Evolutionary conservation across 2,329 filamentous ascomycete species (phyloP).

Genomic region (Sarocladiaceae sp.): DNA sequence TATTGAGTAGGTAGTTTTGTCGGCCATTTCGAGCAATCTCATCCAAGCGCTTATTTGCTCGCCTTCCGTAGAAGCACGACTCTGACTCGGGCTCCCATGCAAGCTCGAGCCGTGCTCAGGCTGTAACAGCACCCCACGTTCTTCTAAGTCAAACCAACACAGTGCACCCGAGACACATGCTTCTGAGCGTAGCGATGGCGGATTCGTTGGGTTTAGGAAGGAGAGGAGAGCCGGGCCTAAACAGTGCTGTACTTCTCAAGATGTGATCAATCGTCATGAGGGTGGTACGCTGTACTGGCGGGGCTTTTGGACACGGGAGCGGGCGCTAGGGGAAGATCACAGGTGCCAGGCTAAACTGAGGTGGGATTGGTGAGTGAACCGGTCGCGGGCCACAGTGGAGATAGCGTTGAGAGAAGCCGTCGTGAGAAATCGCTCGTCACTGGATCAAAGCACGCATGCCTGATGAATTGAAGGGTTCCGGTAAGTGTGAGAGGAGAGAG

Average conservation of each 20-base stretch:
- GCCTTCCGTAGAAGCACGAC: background rate
- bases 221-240: background rate
- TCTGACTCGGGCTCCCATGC: background rate
- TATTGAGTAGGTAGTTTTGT: background rate
- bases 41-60: background rate
- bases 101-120: background rate
- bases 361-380: background rate
- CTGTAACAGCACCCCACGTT: background rate
- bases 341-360: constrained; percentile 9
- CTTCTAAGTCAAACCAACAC: too few relatives aligned
- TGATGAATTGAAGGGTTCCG: too few relatives aligned
- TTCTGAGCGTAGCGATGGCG: background rate
- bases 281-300: background rate
- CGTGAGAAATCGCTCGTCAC: too few relatives aligned
- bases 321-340: constrained; percentile 6
- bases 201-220: background rate
- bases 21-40: background rate
- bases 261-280: background rate
- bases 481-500: too few relatives aligned
- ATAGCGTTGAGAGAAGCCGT: too few relatives aligned
- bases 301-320: constrained; percentile 2
- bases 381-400: background rate
- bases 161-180: too few relatives aligned
- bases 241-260: too few relatives aligned
- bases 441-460: too few relatives aligned